phyloP scores from a whole-genome alignment of 1,139 yeast genomes.

The Arxiozyma bovina region DNA sequence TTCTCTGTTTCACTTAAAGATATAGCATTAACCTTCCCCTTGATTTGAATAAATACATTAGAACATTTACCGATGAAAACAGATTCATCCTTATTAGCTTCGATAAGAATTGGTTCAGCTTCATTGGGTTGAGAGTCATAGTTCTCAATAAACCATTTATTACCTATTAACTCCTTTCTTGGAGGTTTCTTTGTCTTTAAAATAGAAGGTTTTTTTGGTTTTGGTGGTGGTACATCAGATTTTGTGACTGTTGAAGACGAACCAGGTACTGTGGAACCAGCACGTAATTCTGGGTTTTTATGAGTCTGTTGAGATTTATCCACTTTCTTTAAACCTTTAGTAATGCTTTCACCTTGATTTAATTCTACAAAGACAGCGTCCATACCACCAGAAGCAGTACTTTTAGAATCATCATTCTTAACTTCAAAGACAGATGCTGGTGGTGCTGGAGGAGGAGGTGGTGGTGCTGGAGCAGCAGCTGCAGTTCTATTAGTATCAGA shows the following conservation, averaged over 20 bases:
- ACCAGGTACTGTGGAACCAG: conserved; percentile 33
- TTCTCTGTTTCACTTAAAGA: conserved; percentile 66
- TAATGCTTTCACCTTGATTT: conserved; percentile 75
- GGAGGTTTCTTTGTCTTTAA: conserved; percentile 55
- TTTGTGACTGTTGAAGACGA: conserved; percentile 35
- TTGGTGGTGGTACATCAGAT: conserved; percentile 33
- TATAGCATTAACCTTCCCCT: conserved; percentile 87
- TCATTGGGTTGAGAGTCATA: conserved; percentile 40
- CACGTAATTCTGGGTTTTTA: conserved; percentile 78
- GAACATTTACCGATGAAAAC: conserved; percentile 77
- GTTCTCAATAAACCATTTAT: conserved; percentile 85
- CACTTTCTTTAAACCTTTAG: conserved; percentile 81
- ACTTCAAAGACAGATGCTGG: conserved; percentile 60
- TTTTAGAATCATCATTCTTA: conserved; percentile 25
- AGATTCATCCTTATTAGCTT: conserved; percentile 79
- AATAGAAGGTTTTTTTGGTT: conserved; percentile 68
- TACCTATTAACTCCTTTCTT: conserved; percentile 69
- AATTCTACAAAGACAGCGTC: conserved; percentile 88
- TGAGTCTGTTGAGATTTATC: conserved; percentile 92
- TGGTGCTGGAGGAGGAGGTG: conserved; percentile 57
- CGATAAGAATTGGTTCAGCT: conserved; percentile 52
- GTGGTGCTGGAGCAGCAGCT: conserved; percentile 31
- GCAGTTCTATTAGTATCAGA: conserved; percentile 17
- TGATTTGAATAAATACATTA: conserved; percentile 67
- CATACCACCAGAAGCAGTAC: conserved; percentile 42